phyloP scores from a whole-genome alignment of 169 alveolate species.

The Theileria equi region DNA sequence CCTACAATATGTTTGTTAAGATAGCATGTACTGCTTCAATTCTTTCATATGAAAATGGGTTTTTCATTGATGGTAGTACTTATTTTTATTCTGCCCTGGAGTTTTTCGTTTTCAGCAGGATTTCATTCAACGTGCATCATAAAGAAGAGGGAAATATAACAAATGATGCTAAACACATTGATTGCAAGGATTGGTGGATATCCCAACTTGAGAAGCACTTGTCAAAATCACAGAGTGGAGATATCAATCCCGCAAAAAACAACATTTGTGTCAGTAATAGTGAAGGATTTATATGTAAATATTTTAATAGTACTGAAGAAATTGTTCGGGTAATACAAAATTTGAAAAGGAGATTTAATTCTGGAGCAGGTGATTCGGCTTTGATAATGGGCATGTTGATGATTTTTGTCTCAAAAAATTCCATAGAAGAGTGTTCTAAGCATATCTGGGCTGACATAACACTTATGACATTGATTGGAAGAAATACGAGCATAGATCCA shows the following conservation, averaged over 20 bases:
- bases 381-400: conserved; percentile 35
- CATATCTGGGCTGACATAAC: conserved; percentile 38
- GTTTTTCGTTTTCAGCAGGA: conserved; percentile 4
- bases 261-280: neutral
- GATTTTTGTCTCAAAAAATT: conserved; percentile 30
- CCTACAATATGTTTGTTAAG: no score
- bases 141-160: no score
- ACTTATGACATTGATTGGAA: conserved; percentile 48
- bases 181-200: no score
- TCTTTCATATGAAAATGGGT: no score
- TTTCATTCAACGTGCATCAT: no score
- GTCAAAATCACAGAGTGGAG: neutral
- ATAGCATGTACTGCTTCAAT: no score
- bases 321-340: neutral
- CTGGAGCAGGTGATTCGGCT: conserved; percentile 45
- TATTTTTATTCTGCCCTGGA: no score
- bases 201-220: no score
- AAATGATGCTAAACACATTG: no score
- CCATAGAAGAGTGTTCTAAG: conserved; percentile 45
- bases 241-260: neutral
- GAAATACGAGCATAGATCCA: conserved; percentile 36
- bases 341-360: conserved; percentile 20
- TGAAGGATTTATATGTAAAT: neutral
- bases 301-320: neutral
- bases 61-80: no score